Conservation (phyloP, 768 basidiomycete species). For the Suillus sp. region DNA sequence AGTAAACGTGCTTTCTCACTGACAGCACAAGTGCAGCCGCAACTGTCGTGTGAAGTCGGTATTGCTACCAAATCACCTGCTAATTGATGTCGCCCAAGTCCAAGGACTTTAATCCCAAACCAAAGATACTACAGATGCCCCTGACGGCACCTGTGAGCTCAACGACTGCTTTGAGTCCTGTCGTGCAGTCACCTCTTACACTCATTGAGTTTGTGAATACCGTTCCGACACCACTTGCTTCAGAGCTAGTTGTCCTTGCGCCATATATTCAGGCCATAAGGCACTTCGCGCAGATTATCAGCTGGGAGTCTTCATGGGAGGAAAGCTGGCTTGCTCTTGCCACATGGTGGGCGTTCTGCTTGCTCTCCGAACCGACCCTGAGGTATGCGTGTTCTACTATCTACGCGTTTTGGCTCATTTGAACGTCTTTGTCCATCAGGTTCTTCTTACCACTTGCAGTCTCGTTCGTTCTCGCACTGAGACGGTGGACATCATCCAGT, state of each 20-base stretch:
- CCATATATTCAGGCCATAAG: conserved; percentile 51
- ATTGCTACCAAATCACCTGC: neutral
- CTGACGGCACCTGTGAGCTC: conserved; percentile 12
- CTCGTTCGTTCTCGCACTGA: conserved; percentile 40
- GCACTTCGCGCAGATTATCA: conserved; percentile 47
- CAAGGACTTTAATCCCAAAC: conserved; percentile 13
- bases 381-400: conserved; percentile 39
- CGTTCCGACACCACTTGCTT: conserved; percentile 63
- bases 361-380: conserved; percentile 54
- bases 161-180: conserved; percentile 4
- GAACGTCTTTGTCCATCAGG: conserved; percentile 34
- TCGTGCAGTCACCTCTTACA: conserved; percentile 12
- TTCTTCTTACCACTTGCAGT: conserved; percentile 59
- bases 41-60: conserved; percentile 2
- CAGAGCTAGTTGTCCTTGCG: conserved; percentile 62
- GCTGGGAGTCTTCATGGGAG: conserved; percentile 60
- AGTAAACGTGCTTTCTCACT: neutral
- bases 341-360: conserved; percentile 76
- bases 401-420: conserved; percentile 14
- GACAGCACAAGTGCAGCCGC: neutral
- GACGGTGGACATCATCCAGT: conserved; percentile 27
- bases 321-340: conserved; percentile 69
- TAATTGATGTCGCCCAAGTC: conserved; percentile 12
- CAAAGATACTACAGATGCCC: conserved; percentile 20
- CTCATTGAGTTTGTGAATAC: conserved; percentile 53